A percentile compares a stretch with the other conserved stretches of the same genome.
Evolutionary conservation across 805 yeast genomes (phyloP).

Genomic region (Ogataea nonfermentans): DNA sequence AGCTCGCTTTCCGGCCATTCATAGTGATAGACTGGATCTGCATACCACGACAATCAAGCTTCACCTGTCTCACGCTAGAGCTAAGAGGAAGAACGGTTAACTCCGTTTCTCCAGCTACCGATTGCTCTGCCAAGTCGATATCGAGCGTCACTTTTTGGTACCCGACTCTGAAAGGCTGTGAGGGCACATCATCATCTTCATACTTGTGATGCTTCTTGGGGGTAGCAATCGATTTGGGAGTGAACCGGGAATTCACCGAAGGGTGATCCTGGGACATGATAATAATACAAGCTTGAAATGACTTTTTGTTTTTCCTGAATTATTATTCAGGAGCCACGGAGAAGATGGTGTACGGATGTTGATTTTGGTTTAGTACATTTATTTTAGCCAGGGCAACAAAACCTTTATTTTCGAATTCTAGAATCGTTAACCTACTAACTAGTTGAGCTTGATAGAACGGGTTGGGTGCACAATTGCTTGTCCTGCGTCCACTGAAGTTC

Average conservation of each 20-base stretch:
- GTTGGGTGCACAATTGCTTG: neutral
- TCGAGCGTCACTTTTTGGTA: constrained; percentile 83
- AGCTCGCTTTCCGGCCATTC: constrained; percentile 58
- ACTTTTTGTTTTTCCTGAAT: neutral
- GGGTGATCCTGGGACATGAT: constrained; percentile 21
- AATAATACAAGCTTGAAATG: neutral
- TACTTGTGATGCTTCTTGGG: constrained; percentile 27
- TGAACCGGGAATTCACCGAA: constrained; percentile 25
- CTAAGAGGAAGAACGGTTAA: constrained; percentile 74
- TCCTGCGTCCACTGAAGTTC: neutral
- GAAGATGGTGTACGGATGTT: constrained; percentile 6
- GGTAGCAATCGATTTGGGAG: constrained; percentile 23
- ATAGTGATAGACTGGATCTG: constrained; percentile 61
- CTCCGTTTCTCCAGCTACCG: constrained; percentile 74
- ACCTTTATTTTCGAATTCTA: constrained; percentile 1
- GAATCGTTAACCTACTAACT: neutral
- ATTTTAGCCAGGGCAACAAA: constrained; percentile 9
- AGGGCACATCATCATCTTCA: constrained; percentile 26
- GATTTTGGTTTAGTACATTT: neutral
- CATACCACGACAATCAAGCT: constrained; percentile 79
- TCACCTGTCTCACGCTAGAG: constrained; percentile 52
- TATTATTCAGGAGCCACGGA: too few relatives aligned
- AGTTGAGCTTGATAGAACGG: neutral
- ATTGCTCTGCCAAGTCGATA: constrained; percentile 64
- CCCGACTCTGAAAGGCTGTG: constrained; percentile 64